These are phyloP conservation scores for Colletotrichum sp. DNA, from an alignment of 2,329 filamentous ascomycete genomes.

Conservation along the genomic window DNA sequence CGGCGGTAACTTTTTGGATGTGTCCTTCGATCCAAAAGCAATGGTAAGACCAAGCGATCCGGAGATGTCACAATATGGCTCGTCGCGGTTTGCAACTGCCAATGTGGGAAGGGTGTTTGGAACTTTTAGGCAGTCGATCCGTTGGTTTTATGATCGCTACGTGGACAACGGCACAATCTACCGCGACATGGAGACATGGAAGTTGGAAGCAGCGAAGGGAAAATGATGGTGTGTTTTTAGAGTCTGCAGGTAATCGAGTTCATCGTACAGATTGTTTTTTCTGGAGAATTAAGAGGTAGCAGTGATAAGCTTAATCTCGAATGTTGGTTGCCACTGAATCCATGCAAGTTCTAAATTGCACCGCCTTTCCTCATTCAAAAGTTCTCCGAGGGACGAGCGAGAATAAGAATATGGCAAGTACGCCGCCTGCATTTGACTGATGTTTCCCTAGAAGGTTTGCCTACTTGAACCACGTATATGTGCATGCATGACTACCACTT, in stretches of 20 bases:
- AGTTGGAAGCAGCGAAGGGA: background rate
- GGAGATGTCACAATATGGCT: background rate
- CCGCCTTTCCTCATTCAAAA: rapidly evolving
- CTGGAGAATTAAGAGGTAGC: background rate
- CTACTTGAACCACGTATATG: background rate
- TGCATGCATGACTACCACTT: background rate
- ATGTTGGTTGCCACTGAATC: background rate
- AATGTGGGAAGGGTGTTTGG: background rate
- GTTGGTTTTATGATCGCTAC: background rate
- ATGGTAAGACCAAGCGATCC: background rate
- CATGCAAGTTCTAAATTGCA: background rate
- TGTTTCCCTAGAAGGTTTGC: background rate
- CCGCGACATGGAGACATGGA: background rate
- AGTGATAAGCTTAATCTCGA: background rate
- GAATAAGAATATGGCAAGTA: background rate
- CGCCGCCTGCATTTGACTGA: background rate
- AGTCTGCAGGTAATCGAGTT: background rate
- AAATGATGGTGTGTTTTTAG: background rate
- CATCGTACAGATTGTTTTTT: background rate
- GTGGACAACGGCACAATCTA: background rate
- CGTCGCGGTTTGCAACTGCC: background rate
- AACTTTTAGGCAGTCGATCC: background rate
- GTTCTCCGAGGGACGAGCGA: background rate
- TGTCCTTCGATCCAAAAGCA: background rate
- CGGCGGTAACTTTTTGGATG: background rate